These are phyloP conservation scores for Cutaneotrichosporon dermatis DNA, from an alignment of 1,284 basidiomycete genomes.

Conservation along the genomic window DNA sequence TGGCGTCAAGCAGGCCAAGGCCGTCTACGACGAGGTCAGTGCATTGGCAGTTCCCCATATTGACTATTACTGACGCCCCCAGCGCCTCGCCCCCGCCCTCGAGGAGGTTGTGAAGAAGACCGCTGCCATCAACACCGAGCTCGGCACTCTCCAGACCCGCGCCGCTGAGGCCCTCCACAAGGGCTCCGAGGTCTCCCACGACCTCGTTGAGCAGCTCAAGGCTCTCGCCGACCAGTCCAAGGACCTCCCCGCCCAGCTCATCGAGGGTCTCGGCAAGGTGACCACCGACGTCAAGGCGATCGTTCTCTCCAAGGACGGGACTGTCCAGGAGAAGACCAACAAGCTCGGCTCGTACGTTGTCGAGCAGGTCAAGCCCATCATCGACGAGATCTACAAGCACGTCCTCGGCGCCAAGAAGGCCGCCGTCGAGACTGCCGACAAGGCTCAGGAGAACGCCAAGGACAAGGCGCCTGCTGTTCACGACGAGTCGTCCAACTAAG, in stretches of 20 bases:
- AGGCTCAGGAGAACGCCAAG: slow-evolving; percentile 2
- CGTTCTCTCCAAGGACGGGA: slow-evolving; percentile 43
- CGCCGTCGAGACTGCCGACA: slow-evolving; percentile 24
- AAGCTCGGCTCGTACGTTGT: slow-evolving; percentile 46
- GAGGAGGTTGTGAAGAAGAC: slow-evolving; percentile 41
- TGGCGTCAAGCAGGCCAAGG: slow-evolving; percentile 48
- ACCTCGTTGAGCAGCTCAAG: slow-evolving; percentile 42
- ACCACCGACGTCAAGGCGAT: slow-evolving; percentile 44
- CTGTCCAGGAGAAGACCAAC: slow-evolving; percentile 46
- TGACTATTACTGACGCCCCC: not conserved
- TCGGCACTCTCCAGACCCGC: slow-evolving; percentile 29
- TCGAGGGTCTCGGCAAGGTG: slow-evolving; percentile 41
- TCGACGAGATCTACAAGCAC: slow-evolving; percentile 47
- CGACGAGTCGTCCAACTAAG: not conserved
- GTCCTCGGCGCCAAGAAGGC: slow-evolving; percentile 41
- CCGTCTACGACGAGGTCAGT: slow-evolving; percentile 44
- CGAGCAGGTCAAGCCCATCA: slow-evolving; percentile 47
- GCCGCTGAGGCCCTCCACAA: slow-evolving; percentile 39
- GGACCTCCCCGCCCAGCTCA: slow-evolving; percentile 38
- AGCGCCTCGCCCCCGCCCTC: slow-evolving; percentile 42
- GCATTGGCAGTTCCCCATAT: not conserved
- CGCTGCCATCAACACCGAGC: slow-evolving; percentile 39
- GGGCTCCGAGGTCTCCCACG: slow-evolving; percentile 38
- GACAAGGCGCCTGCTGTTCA: not conserved
- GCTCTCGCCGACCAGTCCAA: slow-evolving; percentile 41